These are phyloP conservation scores for Prototheca wickerhamii DNA, from an alignment of 163 green algal species.

Conservation along the genomic window DNA sequence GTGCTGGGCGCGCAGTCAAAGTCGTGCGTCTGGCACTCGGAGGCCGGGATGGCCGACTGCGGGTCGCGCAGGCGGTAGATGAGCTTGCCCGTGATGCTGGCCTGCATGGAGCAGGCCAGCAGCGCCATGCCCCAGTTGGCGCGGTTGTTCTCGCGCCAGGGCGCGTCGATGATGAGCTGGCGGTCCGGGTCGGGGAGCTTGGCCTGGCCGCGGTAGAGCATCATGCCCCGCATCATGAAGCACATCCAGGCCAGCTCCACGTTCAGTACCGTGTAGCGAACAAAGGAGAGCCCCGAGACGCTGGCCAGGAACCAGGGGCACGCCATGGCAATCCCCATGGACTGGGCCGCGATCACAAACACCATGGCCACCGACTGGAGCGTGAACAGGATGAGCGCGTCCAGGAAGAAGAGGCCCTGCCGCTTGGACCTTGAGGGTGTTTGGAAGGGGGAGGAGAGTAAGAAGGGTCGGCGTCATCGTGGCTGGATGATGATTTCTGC, in stretches of 20 bases:
- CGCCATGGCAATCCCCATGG: background rate
- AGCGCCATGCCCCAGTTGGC: background rate
- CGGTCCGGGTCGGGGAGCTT: background rate
- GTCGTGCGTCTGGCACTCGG: background rate
- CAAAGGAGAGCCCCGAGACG: background rate
- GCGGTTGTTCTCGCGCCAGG: background rate
- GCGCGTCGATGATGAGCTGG: background rate
- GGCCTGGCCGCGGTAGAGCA: background rate
- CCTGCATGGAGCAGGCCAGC: background rate
- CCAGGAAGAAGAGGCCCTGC: background rate
- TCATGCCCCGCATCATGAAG: background rate
- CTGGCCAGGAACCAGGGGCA: background rate
- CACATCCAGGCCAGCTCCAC: background rate
- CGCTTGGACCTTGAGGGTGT: background rate
- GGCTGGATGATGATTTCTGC: too few species aligned
- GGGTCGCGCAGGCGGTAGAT: background rate
- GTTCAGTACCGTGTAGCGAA: background rate
- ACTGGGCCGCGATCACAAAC: background rate
- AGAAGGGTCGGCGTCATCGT: too few species aligned
- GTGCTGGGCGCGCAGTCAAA: background rate
- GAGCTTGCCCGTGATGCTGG: background rate
- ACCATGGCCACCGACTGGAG: background rate
- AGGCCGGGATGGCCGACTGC: background rate
- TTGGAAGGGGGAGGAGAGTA: too few species aligned
- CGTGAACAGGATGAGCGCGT: background rate